Evolutionary conservation across 208 protist genomes (phyloP).

Genomic region (Wallacemonas rigidus): DNA sequence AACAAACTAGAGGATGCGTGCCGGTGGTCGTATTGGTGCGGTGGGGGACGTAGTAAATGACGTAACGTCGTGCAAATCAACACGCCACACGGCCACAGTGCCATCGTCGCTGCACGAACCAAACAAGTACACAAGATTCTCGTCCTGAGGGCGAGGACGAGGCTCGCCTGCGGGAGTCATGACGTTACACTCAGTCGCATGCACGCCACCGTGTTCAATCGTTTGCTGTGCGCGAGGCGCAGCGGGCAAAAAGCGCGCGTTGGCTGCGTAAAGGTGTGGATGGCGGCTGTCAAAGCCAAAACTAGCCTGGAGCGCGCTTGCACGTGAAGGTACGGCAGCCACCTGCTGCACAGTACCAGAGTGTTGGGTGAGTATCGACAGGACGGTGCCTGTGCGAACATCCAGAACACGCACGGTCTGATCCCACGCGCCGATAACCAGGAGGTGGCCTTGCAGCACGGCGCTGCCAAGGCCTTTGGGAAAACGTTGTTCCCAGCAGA

Average conservation of each 20-base stretch:
- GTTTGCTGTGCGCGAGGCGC: neutral
- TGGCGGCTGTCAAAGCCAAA: conserved; percentile 74
- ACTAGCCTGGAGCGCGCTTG: conserved; percentile 27
- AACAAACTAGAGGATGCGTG: neutral
- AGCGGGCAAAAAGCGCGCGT: conserved; percentile 1
- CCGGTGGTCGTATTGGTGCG: neutral
- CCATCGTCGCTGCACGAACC: conserved; percentile 65
- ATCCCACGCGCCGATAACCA: conserved; percentile 77
- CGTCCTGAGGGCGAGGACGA: neutral
- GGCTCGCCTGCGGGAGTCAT: no score
- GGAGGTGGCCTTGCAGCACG: conserved; percentile 47
- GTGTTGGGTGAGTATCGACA: conserved; percentile 70
- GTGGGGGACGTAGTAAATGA: no score
- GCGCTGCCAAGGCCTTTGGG: conserved; percentile 70
- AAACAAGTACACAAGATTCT: conserved; percentile 61
- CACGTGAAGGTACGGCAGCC: conserved; percentile 23
- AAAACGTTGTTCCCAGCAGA: conserved; percentile 48
- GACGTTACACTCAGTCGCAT: no score
- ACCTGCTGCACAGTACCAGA: conserved; percentile 59
- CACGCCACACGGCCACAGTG: conserved; percentile 69
- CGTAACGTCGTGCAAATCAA: conserved; percentile 55
- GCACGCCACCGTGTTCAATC: neutral
- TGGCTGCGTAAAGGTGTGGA: conserved; percentile 36
- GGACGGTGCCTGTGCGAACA: conserved; percentile 40
- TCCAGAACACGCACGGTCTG: conserved; percentile 72